Conservation (phyloP, 441 rosid genomes). For the Erodium moschatum region DNA sequence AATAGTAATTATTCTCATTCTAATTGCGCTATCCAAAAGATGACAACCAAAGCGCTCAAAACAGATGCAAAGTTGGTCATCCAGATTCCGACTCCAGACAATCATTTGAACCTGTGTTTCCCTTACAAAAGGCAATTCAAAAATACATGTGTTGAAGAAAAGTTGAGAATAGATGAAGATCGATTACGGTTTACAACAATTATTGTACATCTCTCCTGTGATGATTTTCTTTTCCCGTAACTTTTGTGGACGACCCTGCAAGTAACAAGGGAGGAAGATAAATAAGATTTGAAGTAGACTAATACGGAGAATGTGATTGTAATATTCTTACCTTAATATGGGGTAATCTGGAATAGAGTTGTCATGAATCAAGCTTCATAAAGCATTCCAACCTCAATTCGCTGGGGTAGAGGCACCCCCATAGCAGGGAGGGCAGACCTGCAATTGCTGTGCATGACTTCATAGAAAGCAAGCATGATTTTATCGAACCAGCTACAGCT, state of each 20-base stretch:
- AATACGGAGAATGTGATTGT: no score
- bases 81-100: no score
- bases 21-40: no score
- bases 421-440: slow-evolving; percentile 54
- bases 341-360: neutral
- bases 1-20: no score
- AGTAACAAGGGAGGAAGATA: neutral
- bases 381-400: slow-evolving; percentile 54
- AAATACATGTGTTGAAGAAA: neutral
- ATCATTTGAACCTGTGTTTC: no score
- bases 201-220: neutral
- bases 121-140: neutral
- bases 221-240: neutral
- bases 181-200: no score
- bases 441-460: slow-evolving; percentile 47
- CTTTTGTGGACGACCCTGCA: neutral
- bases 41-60: no score
- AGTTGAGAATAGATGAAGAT: neutral
- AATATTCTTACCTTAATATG: no score
- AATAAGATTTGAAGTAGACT: neutral
- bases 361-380: slow-evolving; percentile 35
- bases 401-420: slow-evolving; percentile 39
- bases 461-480: slow-evolving; percentile 48
- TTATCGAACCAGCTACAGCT: slow-evolving; percentile 41
- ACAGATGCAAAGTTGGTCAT: no score